Evolutionary conservation across 2,329 filamentous ascomycete genomes (phyloP).

Genomic region (Ceratocystis colombiana): DNA sequence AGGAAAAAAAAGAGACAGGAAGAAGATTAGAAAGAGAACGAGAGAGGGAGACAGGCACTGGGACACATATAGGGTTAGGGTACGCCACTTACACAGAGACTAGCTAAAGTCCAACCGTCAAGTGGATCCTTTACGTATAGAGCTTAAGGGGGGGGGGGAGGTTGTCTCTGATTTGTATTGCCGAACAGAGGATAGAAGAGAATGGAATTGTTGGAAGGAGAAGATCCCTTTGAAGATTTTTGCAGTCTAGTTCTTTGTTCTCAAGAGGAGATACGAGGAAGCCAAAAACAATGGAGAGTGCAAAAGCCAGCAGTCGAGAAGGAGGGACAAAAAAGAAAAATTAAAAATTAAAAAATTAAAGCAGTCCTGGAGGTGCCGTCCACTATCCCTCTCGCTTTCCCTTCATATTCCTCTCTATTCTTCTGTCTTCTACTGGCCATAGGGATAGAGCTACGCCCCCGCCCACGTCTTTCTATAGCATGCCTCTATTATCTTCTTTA

Average conservation of each 20-base stretch:
- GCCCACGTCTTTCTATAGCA: neutral
- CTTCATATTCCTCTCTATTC: neutral
- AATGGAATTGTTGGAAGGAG: slow-evolving; percentile 9
- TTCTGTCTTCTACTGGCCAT: neutral
- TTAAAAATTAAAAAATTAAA: neutral
- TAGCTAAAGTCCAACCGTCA: neutral
- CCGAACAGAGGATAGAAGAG: neutral
- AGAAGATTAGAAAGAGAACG: too few species aligned
- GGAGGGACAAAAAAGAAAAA: neutral
- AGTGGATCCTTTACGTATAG: neutral
- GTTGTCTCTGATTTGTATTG: neutral
- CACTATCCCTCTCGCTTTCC: neutral
- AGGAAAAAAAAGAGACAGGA: neutral
- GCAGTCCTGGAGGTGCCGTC: neutral
- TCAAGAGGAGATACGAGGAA: neutral
- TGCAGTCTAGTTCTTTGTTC: neutral
- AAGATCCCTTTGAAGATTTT: slow-evolving; percentile 1
- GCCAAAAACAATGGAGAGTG: neutral
- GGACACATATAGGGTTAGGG: neutral
- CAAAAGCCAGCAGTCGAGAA: neutral
- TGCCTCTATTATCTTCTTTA: neutral
- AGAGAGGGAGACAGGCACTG: neutral
- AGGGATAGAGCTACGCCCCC: too few species aligned
- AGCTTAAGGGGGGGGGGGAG: neutral
- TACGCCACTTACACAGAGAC: neutral